Conservation (phyloP, 78 protist species). For the Chrysochromulina tobinii region DNA sequence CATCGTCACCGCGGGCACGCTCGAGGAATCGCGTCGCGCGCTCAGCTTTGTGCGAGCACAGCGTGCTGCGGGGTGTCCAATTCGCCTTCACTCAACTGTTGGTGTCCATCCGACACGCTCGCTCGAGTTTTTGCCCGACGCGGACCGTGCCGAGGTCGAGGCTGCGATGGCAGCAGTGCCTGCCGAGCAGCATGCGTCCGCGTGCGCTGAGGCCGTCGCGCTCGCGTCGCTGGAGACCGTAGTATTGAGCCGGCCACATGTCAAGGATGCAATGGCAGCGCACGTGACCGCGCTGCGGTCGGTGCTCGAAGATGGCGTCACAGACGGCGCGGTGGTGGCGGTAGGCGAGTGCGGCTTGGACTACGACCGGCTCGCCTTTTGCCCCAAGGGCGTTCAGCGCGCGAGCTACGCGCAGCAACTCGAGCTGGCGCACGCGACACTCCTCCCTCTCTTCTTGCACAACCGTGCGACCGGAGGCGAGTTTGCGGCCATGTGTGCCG, state of each 20-base stretch:
- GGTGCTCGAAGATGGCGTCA: neutral
- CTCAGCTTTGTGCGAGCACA: neutral
- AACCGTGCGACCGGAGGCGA: neutral
- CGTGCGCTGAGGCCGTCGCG: too few relatives aligned
- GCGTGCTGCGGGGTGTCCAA: neutral
- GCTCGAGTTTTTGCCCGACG: neutral
- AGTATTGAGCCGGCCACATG: neutral
- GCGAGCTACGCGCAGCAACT: neutral
- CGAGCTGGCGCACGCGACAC: neutral
- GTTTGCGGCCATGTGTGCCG: neutral
- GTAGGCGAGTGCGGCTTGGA: conserved; percentile 45
- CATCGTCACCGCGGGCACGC: conserved; percentile 42
- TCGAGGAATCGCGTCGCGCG: neutral
- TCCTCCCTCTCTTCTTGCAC: conserved; percentile 59
- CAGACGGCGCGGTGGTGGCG: conserved; percentile 31
- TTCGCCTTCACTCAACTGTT: neutral
- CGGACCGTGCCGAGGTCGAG: neutral
- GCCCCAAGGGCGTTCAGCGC: neutral
- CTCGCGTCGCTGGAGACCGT: neutral
- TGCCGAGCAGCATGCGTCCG: neutral
- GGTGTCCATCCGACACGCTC: conserved; percentile 60
- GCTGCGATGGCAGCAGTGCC: too few relatives aligned
- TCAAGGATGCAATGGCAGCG: neutral
- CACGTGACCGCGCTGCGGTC: neutral
- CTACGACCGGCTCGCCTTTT: neutral